These are phyloP conservation scores for Lentinula lateritia DNA, from an alignment of 768 basidiomycete species.

Conservation along the genomic window DNA sequence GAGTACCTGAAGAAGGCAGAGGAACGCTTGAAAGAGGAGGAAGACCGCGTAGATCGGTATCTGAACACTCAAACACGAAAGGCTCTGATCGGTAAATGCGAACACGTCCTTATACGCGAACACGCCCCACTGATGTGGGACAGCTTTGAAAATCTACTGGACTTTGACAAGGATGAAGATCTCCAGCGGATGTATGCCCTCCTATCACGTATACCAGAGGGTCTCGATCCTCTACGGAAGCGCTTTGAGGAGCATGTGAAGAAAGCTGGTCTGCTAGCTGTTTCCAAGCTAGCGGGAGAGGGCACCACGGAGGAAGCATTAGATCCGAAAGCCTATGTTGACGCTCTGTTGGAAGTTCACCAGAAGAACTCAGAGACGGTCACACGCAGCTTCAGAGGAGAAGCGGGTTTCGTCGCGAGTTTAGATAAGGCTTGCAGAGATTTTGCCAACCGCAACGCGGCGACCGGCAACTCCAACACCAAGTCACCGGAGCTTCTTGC, in stretches of 20 bases:
- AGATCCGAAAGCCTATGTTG: slow-evolving; percentile 93
- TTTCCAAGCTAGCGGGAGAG: slow-evolving; percentile 68
- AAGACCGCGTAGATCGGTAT: slow-evolving; percentile 92
- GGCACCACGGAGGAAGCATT: slow-evolving; percentile 53
- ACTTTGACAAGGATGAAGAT: slow-evolving; percentile 93
- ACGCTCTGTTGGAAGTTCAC: slow-evolving; percentile 87
- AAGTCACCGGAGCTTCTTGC: slow-evolving; percentile 92
- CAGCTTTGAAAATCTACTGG: slow-evolving; percentile 83
- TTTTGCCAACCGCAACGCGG: slow-evolving; percentile 91
- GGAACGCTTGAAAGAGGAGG: slow-evolving; percentile 87
- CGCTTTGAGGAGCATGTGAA: slow-evolving; percentile 96
- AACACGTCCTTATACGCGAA: slow-evolving; percentile 85
- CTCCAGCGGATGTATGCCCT: slow-evolving; percentile 92
- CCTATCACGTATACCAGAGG: slow-evolving; percentile 85
- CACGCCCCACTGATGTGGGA: slow-evolving; percentile 87
- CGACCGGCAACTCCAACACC: slow-evolving; percentile 78
- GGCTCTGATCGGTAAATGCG: slow-evolving; percentile 75
- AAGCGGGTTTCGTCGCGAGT: slow-evolving; percentile 89
- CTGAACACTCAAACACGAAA: slow-evolving; percentile 87
- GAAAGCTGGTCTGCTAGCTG: slow-evolving; percentile 76
- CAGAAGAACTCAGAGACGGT: slow-evolving; percentile 89
- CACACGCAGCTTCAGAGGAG: slow-evolving; percentile 82
- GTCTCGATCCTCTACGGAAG: slow-evolving; percentile 85
- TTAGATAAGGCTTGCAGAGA: slow-evolving; percentile 94
- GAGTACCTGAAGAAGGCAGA: slow-evolving; percentile 97